A percentile compares a stretch with the other conserved stretches of the same genome.
Conservation (phyloP, 345 rosid species). For the Dovyalis caffra region DNA sequence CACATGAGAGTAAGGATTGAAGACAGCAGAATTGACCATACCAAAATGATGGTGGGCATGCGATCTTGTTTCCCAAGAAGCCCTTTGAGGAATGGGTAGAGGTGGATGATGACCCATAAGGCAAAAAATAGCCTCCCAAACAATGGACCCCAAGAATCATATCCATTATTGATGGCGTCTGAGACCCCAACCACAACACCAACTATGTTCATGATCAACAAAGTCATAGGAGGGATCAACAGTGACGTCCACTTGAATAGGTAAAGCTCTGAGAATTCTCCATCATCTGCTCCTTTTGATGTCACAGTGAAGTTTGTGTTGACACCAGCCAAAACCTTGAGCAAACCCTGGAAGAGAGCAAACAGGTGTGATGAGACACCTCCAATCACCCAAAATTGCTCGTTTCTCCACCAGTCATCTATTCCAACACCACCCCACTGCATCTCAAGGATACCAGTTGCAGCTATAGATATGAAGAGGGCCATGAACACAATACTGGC, state of each 20-base stretch:
- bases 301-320: conserved; percentile 93
- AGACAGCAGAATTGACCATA: conserved; percentile 94
- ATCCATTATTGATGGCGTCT: conserved; percentile 93
- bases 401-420: conserved; percentile 99
- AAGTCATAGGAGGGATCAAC: conserved; percentile 81
- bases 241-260: conserved; percentile 96
- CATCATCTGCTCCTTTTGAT: conserved; percentile 92
- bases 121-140: conserved; percentile 93
- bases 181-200: conserved; percentile 96
- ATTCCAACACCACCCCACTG: conserved; percentile 98
- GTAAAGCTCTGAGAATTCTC: conserved; percentile 91
- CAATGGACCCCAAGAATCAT: conserved; percentile 97
- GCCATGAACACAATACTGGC: conserved; percentile 85
- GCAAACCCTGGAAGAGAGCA: conserved; percentile 92
- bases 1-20: conserved; percentile 91
- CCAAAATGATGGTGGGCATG: conserved; percentile 89
- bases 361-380: conserved; percentile 94
- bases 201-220: conserved; percentile 75
- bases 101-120: conserved; percentile 89
- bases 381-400: conserved; percentile 99
- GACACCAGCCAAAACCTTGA: conserved; percentile 94
- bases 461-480: conserved; percentile 90
- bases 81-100: conserved; percentile 98
- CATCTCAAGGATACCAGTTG: conserved; percentile 93
- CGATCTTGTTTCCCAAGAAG: conserved; percentile 92